Percentiles rank a stretch among this genome's conserved stretches.
Conservation (phyloP, 2,329 filamentous ascomycete species). For the Aaosphaeria pasadenensis region DNA sequence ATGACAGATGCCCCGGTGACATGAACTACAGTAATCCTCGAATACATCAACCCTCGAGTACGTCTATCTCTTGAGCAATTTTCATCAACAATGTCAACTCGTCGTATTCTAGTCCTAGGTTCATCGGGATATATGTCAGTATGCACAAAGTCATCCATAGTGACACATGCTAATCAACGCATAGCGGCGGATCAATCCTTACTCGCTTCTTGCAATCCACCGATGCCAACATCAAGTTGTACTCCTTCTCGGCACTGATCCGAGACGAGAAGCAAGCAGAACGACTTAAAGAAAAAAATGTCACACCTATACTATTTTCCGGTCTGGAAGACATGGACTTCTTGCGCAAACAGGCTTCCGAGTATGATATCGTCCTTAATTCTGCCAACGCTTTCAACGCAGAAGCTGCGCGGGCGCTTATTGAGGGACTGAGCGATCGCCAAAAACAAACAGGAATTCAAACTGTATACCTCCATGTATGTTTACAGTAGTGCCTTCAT, state of each 20-base stretch:
- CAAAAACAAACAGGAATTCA: constrained; percentile 6
- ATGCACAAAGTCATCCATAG: neutral
- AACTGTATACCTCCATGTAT: neutral
- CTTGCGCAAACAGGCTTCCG: neutral
- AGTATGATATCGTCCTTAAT: constrained; percentile 1
- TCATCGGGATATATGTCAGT: constrained; percentile 2
- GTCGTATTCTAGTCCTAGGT: constrained; percentile 2
- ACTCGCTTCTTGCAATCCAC: neutral
- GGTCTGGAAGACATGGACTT: neutral
- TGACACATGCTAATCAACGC: neutral
- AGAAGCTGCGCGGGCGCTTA: neutral
- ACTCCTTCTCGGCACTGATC: neutral
- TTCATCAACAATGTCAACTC: too few species aligned
- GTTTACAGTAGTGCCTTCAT: neutral
- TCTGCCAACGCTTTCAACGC: neutral
- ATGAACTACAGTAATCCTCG: too few species aligned
- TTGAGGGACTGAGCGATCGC: constrained; percentile 13
- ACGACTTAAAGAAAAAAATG: neutral
- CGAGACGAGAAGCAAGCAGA: neutral
- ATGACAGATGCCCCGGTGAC: too few species aligned
- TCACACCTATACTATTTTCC: neutral
- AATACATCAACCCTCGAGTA: too few species aligned
- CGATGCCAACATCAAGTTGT: neutral
- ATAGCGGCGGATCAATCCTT: neutral
- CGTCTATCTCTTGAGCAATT: too few species aligned